Conservation (phyloP, 306 rosid genomes). For the Glycine soja region DNA sequence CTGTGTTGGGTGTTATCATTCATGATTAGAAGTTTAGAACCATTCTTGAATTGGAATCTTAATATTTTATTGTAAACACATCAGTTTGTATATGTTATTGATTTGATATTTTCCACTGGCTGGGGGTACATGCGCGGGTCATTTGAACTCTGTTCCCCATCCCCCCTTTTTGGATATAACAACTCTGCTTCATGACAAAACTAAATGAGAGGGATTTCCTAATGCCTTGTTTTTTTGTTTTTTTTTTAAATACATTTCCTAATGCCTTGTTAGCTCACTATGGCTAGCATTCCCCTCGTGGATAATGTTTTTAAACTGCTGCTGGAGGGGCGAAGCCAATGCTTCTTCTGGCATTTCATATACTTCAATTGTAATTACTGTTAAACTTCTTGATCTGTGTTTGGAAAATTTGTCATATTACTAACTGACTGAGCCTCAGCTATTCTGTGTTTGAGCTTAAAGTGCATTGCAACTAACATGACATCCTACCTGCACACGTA, state of each 20-base stretch:
- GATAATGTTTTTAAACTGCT: background rate
- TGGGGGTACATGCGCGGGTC: conserved; percentile 1
- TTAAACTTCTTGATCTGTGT: background rate
- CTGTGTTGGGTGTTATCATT: background rate
- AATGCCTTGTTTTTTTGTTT: background rate
- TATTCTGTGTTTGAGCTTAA: too few species aligned
- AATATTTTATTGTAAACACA: conserved; percentile 39
- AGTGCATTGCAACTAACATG: too few species aligned
- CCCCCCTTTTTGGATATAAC: background rate
- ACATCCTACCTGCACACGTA: too few species aligned
- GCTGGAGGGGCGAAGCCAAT: background rate
- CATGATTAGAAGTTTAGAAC: conserved; percentile 13
- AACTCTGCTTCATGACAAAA: background rate
- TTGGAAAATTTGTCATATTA: background rate
- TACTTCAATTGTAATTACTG: background rate
- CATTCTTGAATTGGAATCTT: conserved; percentile 16
- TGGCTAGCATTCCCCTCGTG: conserved; percentile 2
- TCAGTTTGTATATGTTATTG: background rate
- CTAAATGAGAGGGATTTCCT: background rate
- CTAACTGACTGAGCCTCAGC: background rate
- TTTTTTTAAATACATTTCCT: background rate
- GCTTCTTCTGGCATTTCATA: background rate
- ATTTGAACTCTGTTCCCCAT: conserved; percentile 6
- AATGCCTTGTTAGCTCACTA: background rate
- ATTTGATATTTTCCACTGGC: conserved; percentile 28